Percentiles rank a stretch among this genome's conserved stretches.
phyloP scores from a whole-genome alignment of 129 eudicot species.

The Helianthus tuberosus region DNA sequence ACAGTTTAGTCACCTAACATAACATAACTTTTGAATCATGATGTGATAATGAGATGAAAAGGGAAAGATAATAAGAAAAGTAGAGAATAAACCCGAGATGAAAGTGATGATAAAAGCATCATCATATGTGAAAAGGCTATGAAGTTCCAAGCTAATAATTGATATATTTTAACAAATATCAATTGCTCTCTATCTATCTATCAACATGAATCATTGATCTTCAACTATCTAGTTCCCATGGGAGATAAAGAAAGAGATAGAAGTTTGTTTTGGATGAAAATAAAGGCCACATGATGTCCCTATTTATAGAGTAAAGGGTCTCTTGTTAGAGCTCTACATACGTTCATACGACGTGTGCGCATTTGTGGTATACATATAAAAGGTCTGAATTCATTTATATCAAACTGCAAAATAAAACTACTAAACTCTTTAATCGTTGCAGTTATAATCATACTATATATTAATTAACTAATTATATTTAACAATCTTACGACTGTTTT shows the following conservation, averaged over 20 bases:
- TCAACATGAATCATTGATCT: background rate
- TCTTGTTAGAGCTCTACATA: background rate
- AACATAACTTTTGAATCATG: slow-evolving; percentile 2
- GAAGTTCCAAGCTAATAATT: background rate
- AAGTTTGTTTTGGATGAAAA: slow-evolving; percentile 17
- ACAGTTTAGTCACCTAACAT: background rate
- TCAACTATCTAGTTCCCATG: background rate
- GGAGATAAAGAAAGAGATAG: slow-evolving; percentile 16
- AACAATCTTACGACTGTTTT: too few relatives aligned
- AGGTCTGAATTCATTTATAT: too few relatives aligned
- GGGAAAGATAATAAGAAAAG: background rate
- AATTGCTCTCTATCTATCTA: background rate
- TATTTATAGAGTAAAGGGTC: slow-evolving; percentile 27
- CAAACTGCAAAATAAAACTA: background rate
- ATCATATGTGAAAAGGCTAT: background rate
- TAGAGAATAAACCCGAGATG: background rate
- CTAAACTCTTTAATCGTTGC: background rate
- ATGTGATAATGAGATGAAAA: background rate
- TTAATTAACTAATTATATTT: too few relatives aligned
- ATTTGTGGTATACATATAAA: too few relatives aligned
- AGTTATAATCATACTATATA: too few relatives aligned
- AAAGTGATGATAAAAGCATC: background rate
- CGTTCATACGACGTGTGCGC: too few relatives aligned
- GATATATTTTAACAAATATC: background rate
- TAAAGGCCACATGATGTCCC: slow-evolving; percentile 15